phyloP scores from a whole-genome alignment of 2,329 filamentous ascomycete species.

The Cercospora janseana region DNA sequence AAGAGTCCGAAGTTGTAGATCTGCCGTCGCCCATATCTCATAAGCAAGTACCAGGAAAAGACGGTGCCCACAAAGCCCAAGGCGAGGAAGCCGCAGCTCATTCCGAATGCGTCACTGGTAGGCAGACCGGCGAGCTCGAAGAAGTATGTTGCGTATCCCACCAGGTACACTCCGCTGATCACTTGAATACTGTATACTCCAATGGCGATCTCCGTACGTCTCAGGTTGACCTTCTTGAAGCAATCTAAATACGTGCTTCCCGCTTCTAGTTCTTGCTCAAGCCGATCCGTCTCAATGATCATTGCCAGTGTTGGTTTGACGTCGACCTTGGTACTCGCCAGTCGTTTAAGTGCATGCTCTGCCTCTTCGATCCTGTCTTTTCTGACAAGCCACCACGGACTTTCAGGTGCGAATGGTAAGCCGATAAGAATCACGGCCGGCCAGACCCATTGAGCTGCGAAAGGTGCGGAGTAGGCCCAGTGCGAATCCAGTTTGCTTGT shows the following conservation, averaged over 20 bases:
- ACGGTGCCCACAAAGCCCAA: constrained; percentile 46
- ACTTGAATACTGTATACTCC: constrained; percentile 47
- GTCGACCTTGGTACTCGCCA: constrained; percentile 42
- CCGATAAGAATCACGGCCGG: constrained; percentile 40
- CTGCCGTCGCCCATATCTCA: constrained; percentile 41
- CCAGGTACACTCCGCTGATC: constrained; percentile 44
- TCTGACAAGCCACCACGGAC: constrained; percentile 42
- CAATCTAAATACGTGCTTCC: constrained; percentile 42
- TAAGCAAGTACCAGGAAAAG: constrained; percentile 44
- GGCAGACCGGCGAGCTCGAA: constrained; percentile 46
- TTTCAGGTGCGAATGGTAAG: constrained; percentile 41
- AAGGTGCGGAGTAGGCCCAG: constrained; percentile 48
- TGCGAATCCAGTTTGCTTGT: constrained; percentile 35
- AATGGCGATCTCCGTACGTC: constrained; percentile 46
- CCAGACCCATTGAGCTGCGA: constrained; percentile 48
- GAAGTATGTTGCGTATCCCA: constrained; percentile 50
- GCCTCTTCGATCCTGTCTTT: constrained; percentile 39
- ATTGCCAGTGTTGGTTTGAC: constrained; percentile 42
- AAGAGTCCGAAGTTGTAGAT: constrained; percentile 43
- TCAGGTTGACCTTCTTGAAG: constrained; percentile 44
- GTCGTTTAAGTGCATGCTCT: constrained; percentile 35
- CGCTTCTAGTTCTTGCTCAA: constrained; percentile 43
- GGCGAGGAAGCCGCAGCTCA: constrained; percentile 45
- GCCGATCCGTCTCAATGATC: constrained; percentile 41
- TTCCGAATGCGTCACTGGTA: constrained; percentile 41